Base-by-base conservation (phyloP, 306 rosid genomes). In the Quercus aquifolioides region DNA sequence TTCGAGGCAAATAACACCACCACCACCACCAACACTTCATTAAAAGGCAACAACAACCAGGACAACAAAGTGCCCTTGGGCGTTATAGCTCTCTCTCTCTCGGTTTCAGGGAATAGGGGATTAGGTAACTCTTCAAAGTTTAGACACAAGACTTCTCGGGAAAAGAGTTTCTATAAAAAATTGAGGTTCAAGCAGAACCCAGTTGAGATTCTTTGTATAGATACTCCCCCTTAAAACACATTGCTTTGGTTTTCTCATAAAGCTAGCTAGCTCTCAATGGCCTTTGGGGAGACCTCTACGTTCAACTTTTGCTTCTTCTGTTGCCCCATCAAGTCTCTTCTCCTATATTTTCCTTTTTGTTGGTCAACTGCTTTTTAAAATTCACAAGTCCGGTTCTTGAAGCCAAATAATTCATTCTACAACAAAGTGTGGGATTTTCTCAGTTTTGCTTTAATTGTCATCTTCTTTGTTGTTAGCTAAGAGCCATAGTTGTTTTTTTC, bases 1-100 rank as follows among this genome's bases (percentile, higher is more conserved):
- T 91, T 86, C 92, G 92, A 94, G 98, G 96, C 91, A 82, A 69
- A 79, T 55, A 38, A 49, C 74, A 83, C 65, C 84, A 43, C 76
- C 64, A 35, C 59, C 54, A 49, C 4, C 54, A 11, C 15, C 54
- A 81, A 69, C 38, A 23, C 81, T 60, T 76, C 77, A 82, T 90
- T 88, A 83, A 82, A 87, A 85, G 86, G 91, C 85, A 87, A 82
- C 89, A 82, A 70, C 82, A 75, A 83, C 75, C 86, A 76, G 79
- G 78, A 76, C 78, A 78, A 72, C 78, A 74, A 68, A 52, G 46
- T 73, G 69, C 76, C 76, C 75, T 49, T 33, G 15, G 71, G 62
- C 79, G 73, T 65, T 72, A 71, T 73, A 25, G 38, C 14, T 13
- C 51, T 41, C 80, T 52, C 72, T 33, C 49, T 72, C 74, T 77